Evolutionary conservation across 129 eudicot genomes (phyloP).

Genomic region (Flaveria robusta): DNA sequence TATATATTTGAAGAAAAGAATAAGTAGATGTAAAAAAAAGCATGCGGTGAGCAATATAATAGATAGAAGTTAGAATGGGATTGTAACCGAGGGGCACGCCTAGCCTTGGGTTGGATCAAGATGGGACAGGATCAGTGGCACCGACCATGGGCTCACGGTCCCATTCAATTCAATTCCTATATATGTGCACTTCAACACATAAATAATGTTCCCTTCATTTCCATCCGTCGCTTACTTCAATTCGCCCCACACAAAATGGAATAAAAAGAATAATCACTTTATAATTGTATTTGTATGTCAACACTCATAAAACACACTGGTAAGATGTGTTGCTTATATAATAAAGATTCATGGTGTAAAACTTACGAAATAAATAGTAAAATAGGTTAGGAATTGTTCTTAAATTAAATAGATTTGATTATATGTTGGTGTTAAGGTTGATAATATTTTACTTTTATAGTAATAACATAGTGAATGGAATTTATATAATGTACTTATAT

Average conservation of each 20-base stretch:
- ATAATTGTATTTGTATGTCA: too few species aligned
- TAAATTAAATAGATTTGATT: too few species aligned
- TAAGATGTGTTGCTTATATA: too few species aligned
- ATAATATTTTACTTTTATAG: too few species aligned
- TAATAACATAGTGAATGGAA: too few species aligned
- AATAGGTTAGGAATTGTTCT: too few species aligned
- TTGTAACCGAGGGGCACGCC: slow-evolving; percentile 78
- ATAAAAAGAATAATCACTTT: too few species aligned
- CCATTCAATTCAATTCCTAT: slow-evolving; percentile 14
- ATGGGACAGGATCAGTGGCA: slow-evolving; percentile 66
- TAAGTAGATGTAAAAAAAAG: neutral
- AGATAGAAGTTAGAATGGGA: slow-evolving; percentile 24
- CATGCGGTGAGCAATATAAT: slow-evolving; percentile 66
- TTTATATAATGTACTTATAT: too few species aligned
- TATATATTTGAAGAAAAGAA: neutral
- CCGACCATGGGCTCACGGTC: slow-evolving; percentile 44
- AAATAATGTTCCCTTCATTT: slow-evolving; percentile 6
- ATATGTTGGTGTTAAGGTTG: too few species aligned
- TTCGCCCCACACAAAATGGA: slow-evolving; percentile 9
- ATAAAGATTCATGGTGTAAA: too few species aligned
- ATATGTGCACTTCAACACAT: neutral
- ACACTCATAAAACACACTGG: too few species aligned
- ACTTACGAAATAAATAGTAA: too few species aligned
- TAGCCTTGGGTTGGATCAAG: slow-evolving; percentile 62
- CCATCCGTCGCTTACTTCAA: slow-evolving; percentile 4